These are phyloP conservation scores for Dothidotthia symphoricarpi DNA, from an alignment of 2,329 filamentous ascomycete species.

Conservation along the genomic window DNA sequence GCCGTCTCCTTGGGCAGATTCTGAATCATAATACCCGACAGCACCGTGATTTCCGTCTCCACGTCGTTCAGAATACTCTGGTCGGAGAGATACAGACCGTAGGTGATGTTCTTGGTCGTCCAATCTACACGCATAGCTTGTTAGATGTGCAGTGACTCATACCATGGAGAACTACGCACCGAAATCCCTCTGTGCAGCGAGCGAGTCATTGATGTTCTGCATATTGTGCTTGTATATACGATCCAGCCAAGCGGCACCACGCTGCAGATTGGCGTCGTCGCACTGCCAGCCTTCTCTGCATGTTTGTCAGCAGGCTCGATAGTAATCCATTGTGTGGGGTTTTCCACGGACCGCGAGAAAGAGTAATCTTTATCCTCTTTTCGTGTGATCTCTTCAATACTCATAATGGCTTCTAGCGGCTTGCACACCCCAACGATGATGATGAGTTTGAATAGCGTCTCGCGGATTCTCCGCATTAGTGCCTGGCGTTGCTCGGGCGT, in stretches of 20 bases:
- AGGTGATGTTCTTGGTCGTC: constrained; percentile 57
- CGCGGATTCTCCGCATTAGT: constrained; percentile 55
- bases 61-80: constrained; percentile 54
- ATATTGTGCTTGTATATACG: constrained; percentile 57
- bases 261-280: constrained; percentile 54
- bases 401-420: constrained; percentile 59
- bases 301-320: not conserved
- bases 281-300: constrained; percentile 56
- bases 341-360: constrained; percentile 45
- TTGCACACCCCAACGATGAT: constrained; percentile 61
- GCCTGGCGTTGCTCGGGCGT: constrained; percentile 47
- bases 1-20: constrained; percentile 54
- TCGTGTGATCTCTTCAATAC: constrained; percentile 53
- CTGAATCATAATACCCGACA: constrained; percentile 59
- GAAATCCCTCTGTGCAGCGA: constrained; percentile 50
- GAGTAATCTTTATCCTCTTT: constrained; percentile 59
- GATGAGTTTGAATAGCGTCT: constrained; percentile 60
- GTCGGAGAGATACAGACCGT: constrained; percentile 59
- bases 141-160: constrained; percentile 2
- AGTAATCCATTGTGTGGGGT: not conserved
- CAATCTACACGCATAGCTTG: constrained; percentile 37
- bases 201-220: constrained; percentile 38
- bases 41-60: constrained; percentile 56
- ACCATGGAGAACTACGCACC: constrained; percentile 15
- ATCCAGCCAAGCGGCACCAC: constrained; percentile 57